Conservation (phyloP, 208 protist genomes). For the Leishmania mexicana region DNA sequence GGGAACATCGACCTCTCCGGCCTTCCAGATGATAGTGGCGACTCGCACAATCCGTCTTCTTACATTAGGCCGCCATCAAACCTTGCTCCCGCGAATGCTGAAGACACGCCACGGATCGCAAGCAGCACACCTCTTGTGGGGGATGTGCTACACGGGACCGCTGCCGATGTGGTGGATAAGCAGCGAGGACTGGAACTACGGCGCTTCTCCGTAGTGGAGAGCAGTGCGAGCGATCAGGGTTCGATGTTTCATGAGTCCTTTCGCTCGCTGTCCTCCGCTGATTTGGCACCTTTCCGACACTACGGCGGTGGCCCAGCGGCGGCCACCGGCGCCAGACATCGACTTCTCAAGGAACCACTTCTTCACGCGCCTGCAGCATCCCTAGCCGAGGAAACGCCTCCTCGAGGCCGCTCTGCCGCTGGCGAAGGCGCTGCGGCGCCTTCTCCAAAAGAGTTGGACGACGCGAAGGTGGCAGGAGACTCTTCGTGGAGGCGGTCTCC, state of each 20-base stretch:
- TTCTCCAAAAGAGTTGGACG: neutral
- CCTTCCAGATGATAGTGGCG: slow-evolving; percentile 22
- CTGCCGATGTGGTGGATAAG: neutral
- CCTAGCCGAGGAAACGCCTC: neutral
- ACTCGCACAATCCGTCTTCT: neutral
- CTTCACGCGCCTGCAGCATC: neutral
- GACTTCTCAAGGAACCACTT: neutral
- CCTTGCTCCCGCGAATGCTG: neutral
- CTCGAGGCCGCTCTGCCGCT: neutral
- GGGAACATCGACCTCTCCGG: slow-evolving; percentile 17
- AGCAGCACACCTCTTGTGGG: neutral
- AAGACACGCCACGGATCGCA: neutral
- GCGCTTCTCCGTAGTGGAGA: slow-evolving; percentile 7
- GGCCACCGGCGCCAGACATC: neutral
- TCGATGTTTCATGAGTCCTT: neutral
- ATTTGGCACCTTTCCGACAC: neutral
- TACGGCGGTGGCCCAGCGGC: neutral
- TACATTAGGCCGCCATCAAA: neutral
- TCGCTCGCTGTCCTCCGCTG: slow-evolving; percentile 2
- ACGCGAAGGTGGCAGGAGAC: neutral
- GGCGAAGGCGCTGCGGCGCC: neutral
- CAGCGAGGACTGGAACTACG: slow-evolving; percentile 1
- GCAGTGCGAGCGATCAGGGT: neutral
- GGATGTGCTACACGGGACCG: neutral
- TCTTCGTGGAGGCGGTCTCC: neutral